Evolutionary conservation across 2,329 filamentous ascomycete genomes (phyloP).

Genomic region (Huntiella moniliformis): DNA sequence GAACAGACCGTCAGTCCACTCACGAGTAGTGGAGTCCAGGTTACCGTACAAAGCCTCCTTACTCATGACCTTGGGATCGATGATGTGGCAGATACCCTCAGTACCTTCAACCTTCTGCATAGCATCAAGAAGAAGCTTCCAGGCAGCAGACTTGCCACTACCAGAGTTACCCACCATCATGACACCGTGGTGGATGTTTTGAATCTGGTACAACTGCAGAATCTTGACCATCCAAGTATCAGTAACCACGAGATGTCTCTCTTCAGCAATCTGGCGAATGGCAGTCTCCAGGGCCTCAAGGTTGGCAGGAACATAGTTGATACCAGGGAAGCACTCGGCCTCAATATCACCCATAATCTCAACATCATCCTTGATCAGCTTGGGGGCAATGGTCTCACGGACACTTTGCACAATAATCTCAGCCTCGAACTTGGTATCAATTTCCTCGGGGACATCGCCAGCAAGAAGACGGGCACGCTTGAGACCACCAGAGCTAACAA

Average conservation of each 20-base stretch:
- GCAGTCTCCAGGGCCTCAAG: slow-evolving; percentile 61
- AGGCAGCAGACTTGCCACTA: slow-evolving; percentile 90
- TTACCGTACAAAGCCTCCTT: slow-evolving; percentile 95
- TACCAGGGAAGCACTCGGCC: slow-evolving; percentile 69
- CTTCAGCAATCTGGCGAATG: slow-evolving; percentile 63
- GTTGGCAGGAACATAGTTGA: slow-evolving; percentile 81
- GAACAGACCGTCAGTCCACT: slow-evolving; percentile 98
- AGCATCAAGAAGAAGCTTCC: slow-evolving; percentile 81
- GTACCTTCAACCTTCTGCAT: slow-evolving; percentile 77
- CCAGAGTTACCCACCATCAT: slow-evolving; percentile 99
- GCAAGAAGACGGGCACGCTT: slow-evolving; percentile 61
- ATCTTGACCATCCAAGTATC: slow-evolving; percentile 97
- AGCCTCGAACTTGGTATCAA: slow-evolving; percentile 45
- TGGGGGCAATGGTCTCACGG: slow-evolving; percentile 93
- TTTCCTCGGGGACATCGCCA: slow-evolving; percentile 24
- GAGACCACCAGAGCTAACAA: slow-evolving; percentile 90
- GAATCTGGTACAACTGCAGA: slow-evolving; percentile 92
- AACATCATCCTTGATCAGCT: slow-evolving; percentile 83
- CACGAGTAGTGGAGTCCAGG: slow-evolving; percentile 85
- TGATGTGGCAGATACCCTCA: slow-evolving; percentile 91
- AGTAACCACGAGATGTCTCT: slow-evolving; percentile 74
- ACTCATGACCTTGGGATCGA: slow-evolving; percentile 99
- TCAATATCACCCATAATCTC: slow-evolving; percentile 77
- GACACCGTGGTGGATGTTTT: slow-evolving; percentile 93
- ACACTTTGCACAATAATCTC: slow-evolving; percentile 98